Evolutionary conservation across 2,329 filamentous ascomycete species (phyloP), one percentile per base, ranked within the genome.

Genomic region (Aspergillus niger): DNA sequence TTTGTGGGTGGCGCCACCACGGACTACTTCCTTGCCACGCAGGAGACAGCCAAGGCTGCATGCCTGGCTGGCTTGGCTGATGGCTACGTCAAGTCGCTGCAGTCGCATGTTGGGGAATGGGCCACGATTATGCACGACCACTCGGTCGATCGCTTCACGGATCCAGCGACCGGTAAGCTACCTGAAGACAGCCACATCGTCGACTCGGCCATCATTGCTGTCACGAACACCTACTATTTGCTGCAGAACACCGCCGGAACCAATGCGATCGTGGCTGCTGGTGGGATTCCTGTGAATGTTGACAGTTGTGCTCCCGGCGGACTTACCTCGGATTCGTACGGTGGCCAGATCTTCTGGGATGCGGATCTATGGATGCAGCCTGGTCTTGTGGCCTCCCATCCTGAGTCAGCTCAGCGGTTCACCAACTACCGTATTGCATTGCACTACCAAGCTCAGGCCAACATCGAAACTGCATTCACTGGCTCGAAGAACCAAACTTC

Each of bases 221-320:
- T 83, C 6, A 73, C 76, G 2, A 82, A 81, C 61, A 77, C 73
- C 2, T 83, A 80, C 65, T 80, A 81, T 51, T 69, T 81, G 3
- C 70, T 82, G 17, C 81, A 77, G 72, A 84, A 77, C 68, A 85
- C 72, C 20, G 78, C 84, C 54, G 83, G 79, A 49, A 73, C 79
- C 3, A 86, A 86, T 67, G 84, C 85, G 1, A 76, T 86, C 36
- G 73, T 74, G 2, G 77, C 78, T 36, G 80, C 81, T 0, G 80
- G 81, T 55, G 81, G 82, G 55, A 77, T 81, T 1, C 71, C 77
- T 2, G 77, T 90, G 5, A 85, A 88, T 60, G 79, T 83, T 22
- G 80, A 88, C 70, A 89, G 87, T 65, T 85, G 91, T 52, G 79
- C 86, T 2, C 89, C 91, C n/a, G 86, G 88, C 59, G 89, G 89